A percentile compares a stretch with the other conserved stretches of the same genome.
Evolutionary conservation across 2,329 filamentous ascomycete genomes (phyloP).

Genomic region (Diaporthe destruens): DNA sequence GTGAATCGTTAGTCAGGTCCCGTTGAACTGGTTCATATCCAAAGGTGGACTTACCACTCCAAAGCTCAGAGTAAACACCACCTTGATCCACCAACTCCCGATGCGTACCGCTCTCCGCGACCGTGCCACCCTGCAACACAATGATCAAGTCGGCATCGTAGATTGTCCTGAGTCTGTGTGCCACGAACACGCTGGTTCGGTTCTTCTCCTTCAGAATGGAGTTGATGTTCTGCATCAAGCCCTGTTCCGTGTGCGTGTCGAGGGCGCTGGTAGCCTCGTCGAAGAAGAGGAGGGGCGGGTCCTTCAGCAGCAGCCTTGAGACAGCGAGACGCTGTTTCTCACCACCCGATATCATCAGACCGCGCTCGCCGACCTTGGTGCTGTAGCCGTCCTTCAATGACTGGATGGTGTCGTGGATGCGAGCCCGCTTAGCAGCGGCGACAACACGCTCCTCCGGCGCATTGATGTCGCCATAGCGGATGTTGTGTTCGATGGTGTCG

Average conservation of each 20-base stretch:
- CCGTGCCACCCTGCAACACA: slow-evolving; percentile 84
- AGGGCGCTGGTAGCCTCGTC: slow-evolving; percentile 94
- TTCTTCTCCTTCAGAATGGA: slow-evolving; percentile 88
- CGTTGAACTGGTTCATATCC: not conserved
- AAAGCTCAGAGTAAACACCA: slow-evolving; percentile 89
- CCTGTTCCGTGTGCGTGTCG: slow-evolving; percentile 94
- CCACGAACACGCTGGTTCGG: slow-evolving; percentile 94
- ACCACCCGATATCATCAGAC: slow-evolving; percentile 96
- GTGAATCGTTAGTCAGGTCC: slow-evolving; percentile 43
- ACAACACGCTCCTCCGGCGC: slow-evolving; percentile 80
- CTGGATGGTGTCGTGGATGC: slow-evolving; percentile 85
- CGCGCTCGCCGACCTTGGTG: slow-evolving; percentile 92
- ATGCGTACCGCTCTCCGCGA: slow-evolving; percentile 93
- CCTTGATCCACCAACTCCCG: slow-evolving; percentile 81
- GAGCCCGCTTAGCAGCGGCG: slow-evolving; percentile 83
- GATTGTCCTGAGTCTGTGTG: slow-evolving; percentile 91
- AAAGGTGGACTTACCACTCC: slow-evolving; percentile 77
- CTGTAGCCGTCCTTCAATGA: slow-evolving; percentile 88
- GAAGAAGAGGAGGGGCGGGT: slow-evolving; percentile 91
- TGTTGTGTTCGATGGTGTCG: slow-evolving; percentile 95
- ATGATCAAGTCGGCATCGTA: slow-evolving; percentile 95
- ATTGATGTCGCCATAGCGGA: slow-evolving; percentile 87
- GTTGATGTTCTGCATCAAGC: slow-evolving; percentile 92
- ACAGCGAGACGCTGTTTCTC: slow-evolving; percentile 94
- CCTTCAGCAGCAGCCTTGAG: slow-evolving; percentile 85